Percentiles rank a stretch among this genome's conserved stretches.
Conservation (phyloP, 495 filamentous ascomycete species). For the Aspergillus saccharolyticus region DNA sequence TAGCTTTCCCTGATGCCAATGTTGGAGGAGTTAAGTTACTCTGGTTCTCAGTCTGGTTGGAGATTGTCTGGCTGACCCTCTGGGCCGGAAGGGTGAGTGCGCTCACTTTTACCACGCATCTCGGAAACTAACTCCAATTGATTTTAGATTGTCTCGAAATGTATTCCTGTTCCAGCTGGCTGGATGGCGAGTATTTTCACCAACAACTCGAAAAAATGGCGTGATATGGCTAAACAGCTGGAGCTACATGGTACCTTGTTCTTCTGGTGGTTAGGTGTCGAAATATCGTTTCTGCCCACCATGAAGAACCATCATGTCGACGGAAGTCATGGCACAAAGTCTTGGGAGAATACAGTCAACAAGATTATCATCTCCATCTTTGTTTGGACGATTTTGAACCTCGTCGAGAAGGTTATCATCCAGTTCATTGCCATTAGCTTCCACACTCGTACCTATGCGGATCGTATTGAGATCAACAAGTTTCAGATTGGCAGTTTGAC, state of each 20-base stretch:
- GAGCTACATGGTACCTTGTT: constrained; percentile 85
- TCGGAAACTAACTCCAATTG: background rate
- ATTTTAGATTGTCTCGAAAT: constrained; percentile 63
- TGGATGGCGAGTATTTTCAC: constrained; percentile 71
- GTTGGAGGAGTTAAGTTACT: constrained; percentile 73
- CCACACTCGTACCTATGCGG: constrained; percentile 84
- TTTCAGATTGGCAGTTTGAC: constrained; percentile 76
- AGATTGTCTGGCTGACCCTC: constrained; percentile 86
- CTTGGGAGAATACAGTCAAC: constrained; percentile 76
- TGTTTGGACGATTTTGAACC: constrained; percentile 73
- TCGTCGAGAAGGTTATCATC: constrained; percentile 89
- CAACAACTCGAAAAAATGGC: constrained; percentile 91
- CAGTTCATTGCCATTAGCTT: constrained; percentile 93
- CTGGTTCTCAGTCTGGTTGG: constrained; percentile 95
- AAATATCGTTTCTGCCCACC: constrained; percentile 55
- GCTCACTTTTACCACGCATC: background rate
- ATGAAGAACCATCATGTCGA: constrained; percentile 71
- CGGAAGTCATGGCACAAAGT: constrained; percentile 43
- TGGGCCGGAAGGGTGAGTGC: constrained; percentile 68
- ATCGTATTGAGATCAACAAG: constrained; percentile 89
- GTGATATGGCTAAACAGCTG: constrained; percentile 78
- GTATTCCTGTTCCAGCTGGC: constrained; percentile 62
- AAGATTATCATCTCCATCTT: constrained; percentile 84
- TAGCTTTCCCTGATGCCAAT: constrained; percentile 57
- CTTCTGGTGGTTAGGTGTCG: constrained; percentile 85